phyloP scores from a whole-genome alignment of 2,329 filamentous ascomycete genomes.

The Fusarium sp. region DNA sequence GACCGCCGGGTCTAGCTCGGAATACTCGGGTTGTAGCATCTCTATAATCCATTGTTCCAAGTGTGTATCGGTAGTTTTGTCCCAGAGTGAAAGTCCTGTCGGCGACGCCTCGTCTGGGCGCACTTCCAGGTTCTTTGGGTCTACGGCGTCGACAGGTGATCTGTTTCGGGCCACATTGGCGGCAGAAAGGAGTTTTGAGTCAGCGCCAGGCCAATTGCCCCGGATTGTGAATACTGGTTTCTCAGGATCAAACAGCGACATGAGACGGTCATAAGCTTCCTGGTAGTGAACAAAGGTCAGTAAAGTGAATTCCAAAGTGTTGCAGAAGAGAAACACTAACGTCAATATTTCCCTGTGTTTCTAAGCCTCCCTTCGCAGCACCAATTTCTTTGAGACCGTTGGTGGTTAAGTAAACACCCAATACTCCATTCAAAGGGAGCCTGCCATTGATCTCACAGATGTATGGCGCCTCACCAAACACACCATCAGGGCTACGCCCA shows the following conservation, averaged over 20 bases:
- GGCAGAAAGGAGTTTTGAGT: conserved; percentile 8
- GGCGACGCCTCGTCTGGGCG: conserved; percentile 8
- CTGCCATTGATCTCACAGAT: conserved; percentile 33
- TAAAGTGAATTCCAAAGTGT: rapidly evolving
- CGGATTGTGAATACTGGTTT: conserved; percentile 21
- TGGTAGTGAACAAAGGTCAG: background rate
- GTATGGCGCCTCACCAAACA: conserved; percentile 7
- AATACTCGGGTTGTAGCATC: conserved; percentile 30
- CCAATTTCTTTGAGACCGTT: conserved; percentile 15
- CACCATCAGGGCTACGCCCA: conserved; percentile 4
- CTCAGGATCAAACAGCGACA: conserved; percentile 6
- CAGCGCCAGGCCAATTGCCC: conserved; percentile 23
- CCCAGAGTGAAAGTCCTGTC: conserved; percentile 7
- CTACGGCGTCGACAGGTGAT: background rate
- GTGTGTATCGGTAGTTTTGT: background rate
- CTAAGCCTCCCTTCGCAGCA: conserved; percentile 2
- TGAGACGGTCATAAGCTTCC: conserved; percentile 7
- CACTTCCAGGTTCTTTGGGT: conserved; percentile 11
- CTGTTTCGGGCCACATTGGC: background rate
- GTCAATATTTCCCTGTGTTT: conserved; percentile 13
- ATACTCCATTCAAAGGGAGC: conserved; percentile 16
- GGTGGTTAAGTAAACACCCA: background rate
- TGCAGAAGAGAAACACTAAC: background rate
- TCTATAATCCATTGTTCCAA: conserved; percentile 27
- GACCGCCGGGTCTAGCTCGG: conserved; percentile 7